Evolutionary conservation across 148 eudicot genomes (phyloP), one percentile per base, ranked within the genome.

Genomic region (Cornus florida): DNA sequence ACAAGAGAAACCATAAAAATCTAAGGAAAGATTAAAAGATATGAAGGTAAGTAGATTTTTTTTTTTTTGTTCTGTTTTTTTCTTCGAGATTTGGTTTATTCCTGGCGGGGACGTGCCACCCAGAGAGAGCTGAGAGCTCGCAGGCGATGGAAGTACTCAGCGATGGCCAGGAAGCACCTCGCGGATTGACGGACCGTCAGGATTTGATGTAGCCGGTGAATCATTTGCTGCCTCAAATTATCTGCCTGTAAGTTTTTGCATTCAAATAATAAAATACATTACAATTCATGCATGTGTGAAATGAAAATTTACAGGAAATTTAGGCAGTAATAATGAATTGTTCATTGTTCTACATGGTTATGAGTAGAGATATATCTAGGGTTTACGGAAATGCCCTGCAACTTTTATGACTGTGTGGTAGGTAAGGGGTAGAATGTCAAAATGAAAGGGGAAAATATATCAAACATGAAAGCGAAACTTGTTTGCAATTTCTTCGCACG

Each of bases 91-190:
- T 4, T 9, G 7, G 8, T 43, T 9, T 84, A 90, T 62, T 95
- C 93, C 31, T 88, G 97, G 10, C 98, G 89, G 1, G 98, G 97
- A 53, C 94, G 97, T 3, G 93, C 84, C 82, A 89, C 24, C 98
- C 98, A 96, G 38, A 93, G 91, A 22, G 98, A 91, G 86, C 99
- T 96, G 67, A 96, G 97, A 50, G 95, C 92, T 23, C 99, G 93
- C 46, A 96, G 99, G 41, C 99, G 95, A 64, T 96, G 98, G 80
- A 90, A 92, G 77, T 96, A 92, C 87, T 96, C 99, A 3, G 91
- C 93, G 9, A 93, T 92, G 14, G 98, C 95, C 76, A 96, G 75
- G 83, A 96, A 92, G 77, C 99, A 92, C 85, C 92, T 74, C 1
- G 99, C 99, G 0, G 94, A 92, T 79, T 96, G 98, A 17, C 92